phyloP scores from a whole-genome alignment of 305 asterid genomes.

The Fraxinus velutina region DNA sequence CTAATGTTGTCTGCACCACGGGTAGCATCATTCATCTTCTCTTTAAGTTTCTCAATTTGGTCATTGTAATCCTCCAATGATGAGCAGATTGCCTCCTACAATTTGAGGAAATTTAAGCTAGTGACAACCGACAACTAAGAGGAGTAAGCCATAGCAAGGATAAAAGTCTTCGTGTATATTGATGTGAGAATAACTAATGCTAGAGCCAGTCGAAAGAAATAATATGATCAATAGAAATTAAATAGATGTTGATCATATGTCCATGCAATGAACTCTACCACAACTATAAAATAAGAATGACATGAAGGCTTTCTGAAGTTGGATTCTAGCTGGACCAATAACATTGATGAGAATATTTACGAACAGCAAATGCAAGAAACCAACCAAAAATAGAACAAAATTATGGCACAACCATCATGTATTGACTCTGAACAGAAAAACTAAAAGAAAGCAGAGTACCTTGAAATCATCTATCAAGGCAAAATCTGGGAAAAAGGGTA shows the following conservation, averaged over 20 bases:
- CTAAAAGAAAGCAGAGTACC: slow-evolving; percentile 37
- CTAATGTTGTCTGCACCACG: slow-evolving; percentile 94
- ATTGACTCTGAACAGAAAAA: neutral
- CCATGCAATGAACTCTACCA: neutral
- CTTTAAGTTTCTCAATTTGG: slow-evolving; percentile 89
- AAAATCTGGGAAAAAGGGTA: slow-evolving; percentile 95
- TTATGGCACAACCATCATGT: neutral
- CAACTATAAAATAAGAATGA: neutral
- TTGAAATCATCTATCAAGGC: slow-evolving; percentile 95
- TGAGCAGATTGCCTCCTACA: slow-evolving; percentile 94
- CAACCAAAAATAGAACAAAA: neutral
- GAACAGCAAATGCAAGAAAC: neutral
- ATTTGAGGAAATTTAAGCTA: slow-evolving; percentile 20
- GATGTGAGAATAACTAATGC: neutral
- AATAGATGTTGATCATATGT: neutral
- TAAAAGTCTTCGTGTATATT: neutral
- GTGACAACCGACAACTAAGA: neutral
- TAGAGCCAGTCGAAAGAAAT: neutral
- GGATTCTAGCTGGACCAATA: neutral
- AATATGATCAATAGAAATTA: neutral
- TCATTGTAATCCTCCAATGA: slow-evolving; percentile 94
- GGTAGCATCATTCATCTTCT: slow-evolving; percentile 98
- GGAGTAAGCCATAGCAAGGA: neutral
- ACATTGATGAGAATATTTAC: neutral
- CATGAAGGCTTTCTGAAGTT: neutral